Conservation (phyloP, 2,329 filamentous ascomycete genomes). For the Hymenoscyphus fructigenus region DNA sequence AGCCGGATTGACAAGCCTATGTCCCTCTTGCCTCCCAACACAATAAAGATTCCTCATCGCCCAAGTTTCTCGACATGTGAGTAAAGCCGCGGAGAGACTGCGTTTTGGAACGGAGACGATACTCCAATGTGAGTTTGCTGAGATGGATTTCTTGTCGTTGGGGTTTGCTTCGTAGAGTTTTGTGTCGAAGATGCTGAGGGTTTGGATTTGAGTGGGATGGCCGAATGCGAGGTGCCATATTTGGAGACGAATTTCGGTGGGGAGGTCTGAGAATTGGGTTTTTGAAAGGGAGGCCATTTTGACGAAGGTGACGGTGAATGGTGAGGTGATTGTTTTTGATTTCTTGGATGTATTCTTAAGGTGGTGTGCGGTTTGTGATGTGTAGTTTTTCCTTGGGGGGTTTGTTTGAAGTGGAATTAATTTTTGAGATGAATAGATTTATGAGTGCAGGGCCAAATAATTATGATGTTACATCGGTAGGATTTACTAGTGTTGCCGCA, state of each 20-base stretch:
- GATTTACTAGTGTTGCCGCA: too few relatives aligned
- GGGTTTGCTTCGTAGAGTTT: neutral
- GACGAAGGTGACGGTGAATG: neutral
- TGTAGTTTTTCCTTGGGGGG: neutral
- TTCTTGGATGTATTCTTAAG: neutral
- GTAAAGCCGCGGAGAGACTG: neutral
- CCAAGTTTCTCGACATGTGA: slow-evolving; percentile 1
- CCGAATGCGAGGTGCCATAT: slow-evolving; percentile 5
- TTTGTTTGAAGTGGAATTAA: neutral
- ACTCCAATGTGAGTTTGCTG: neutral
- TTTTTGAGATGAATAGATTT: neutral
- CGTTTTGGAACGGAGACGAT: neutral
- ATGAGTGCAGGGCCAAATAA: too few relatives aligned
- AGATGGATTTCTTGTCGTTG: too few relatives aligned
- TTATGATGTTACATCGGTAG: neutral
- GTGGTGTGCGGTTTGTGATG: neutral
- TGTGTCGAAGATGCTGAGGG: slow-evolving; percentile 1
- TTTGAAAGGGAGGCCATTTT: neutral
- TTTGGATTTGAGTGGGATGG: neutral
- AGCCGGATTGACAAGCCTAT: neutral
- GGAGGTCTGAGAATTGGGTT: slow-evolving; percentile 2
- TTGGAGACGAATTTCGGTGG: neutral
- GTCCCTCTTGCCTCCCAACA: neutral
- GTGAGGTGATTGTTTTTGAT: neutral
- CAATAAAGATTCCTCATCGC: neutral